Evolutionary conservation across 2,329 filamentous ascomycete genomes (phyloP).

Genomic region (Cercospora sojina): DNA sequence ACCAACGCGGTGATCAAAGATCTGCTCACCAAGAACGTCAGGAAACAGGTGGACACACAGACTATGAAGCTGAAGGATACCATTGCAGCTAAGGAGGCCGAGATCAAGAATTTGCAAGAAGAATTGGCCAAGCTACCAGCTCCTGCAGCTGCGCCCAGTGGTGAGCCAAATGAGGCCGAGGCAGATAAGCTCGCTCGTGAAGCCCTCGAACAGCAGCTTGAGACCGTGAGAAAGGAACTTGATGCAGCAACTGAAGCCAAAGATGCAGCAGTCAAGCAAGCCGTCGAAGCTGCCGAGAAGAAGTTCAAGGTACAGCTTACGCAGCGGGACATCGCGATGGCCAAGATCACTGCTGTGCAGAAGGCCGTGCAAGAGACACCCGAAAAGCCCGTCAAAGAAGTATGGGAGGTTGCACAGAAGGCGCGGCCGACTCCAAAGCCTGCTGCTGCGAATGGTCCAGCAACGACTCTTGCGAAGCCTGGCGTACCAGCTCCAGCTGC

Average conservation of each 20-base stretch:
- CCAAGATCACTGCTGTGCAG: slow-evolving; percentile 75
- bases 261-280: slow-evolving; percentile 41
- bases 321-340: slow-evolving; percentile 60
- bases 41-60: slow-evolving; percentile 46
- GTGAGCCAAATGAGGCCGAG: slow-evolving; percentile 6
- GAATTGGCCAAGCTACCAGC: slow-evolving; percentile 16
- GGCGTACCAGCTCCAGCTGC: slow-evolving; percentile 18
- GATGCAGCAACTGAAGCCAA: slow-evolving; percentile 33
- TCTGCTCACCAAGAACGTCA: slow-evolving; percentile 60
- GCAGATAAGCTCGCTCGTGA: slow-evolving; percentile 21
- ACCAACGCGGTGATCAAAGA: slow-evolving; percentile 51
- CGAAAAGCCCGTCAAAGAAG: slow-evolving; percentile 76
- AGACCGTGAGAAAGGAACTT: slow-evolving; percentile 30
- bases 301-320: slow-evolving; percentile 75
- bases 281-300: slow-evolving; percentile 38
- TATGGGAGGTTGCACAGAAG: slow-evolving; percentile 77
- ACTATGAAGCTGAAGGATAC: slow-evolving; percentile 40
- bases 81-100: slow-evolving; percentile 35
- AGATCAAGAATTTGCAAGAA: slow-evolving; percentile 31
- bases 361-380: slow-evolving; percentile 84
- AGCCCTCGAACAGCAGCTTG: slow-evolving; percentile 33
- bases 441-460: slow-evolving; percentile 16
- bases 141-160: neutral
- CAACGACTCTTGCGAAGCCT: slow-evolving; percentile 22
- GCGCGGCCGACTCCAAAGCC: slow-evolving; percentile 42